These are phyloP conservation scores for Auxenochlorella pyrenoidosa DNA, from an alignment of 139 green algal genomes.

Conservation along the genomic window DNA sequence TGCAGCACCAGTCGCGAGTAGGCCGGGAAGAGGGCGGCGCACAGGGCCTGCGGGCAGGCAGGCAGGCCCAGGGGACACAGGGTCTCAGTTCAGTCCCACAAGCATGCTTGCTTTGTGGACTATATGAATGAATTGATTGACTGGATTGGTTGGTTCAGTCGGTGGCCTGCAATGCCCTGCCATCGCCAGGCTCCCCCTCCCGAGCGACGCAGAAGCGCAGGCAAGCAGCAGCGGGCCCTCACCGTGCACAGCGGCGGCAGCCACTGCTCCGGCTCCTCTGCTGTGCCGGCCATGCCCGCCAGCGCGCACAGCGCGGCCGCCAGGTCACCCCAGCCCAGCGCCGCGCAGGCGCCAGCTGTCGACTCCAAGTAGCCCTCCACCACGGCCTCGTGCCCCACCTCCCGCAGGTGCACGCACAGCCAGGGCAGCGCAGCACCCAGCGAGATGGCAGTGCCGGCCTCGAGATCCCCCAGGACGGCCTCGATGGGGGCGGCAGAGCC, in stretches of 20 bases:
- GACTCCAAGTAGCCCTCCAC: conserved; percentile 41
- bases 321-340: conserved; percentile 54
- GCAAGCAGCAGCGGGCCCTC: not conserved
- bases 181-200: no score
- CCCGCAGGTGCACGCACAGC: conserved; percentile 68
- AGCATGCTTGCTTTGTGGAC: no score
- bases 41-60: conserved; percentile 25
- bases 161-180: no score
- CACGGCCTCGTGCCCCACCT: not conserved
- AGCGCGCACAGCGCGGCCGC: conserved; percentile 42
- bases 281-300: conserved; percentile 19
- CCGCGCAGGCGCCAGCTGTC: conserved; percentile 40
- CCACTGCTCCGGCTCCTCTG: conserved; percentile 20
- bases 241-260: conserved; percentile 38
- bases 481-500: conserved; percentile 39
- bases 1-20: conserved; percentile 43
- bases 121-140: no score
- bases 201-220: no score
- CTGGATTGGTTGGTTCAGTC: no score
- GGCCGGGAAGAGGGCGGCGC: conserved; percentile 56
- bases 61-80: not conserved
- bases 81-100: no score
- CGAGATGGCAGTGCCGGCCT: conserved; percentile 74
- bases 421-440: conserved; percentile 78
- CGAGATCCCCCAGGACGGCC: conserved; percentile 71